Base-by-base conservation (phyloP, 768 basidiomycete genomes). In the Kwoniella sp. region DNA sequence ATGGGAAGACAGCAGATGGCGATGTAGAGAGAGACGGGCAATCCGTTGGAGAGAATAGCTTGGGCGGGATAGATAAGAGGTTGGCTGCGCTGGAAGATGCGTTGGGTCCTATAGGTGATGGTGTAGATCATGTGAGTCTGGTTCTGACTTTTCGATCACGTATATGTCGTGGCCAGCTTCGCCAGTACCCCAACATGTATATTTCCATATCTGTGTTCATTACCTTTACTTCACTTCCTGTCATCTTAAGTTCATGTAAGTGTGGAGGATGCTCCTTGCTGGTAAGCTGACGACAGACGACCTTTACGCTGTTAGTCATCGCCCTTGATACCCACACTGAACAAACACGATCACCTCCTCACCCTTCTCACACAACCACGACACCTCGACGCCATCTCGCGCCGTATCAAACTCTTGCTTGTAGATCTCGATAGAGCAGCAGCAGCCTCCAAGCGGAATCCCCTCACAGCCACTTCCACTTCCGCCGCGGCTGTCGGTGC, bases 331-430 rank as follows among this genome's bases (percentile, higher is more conserved):
- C 88, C 91, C 0, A 85, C 90, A 53, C 84, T 97, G 57, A 85
- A 86, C 19, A 86, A 90, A 48, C 86, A 97, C 48, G 92, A 91
- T 73, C 86, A 87, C 22, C 92, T 96, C 77, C 82, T 98, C 24
- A 86, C 88, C 7, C 83, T 97, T 17, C 86, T 99, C 50, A 91
- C 95, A 0, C 93, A 97, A 81, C 95, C 96, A 0, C 87, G 94
- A 17, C 93, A 98, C 75, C 88, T 98, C 54, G 96, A 99, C 79
- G 90, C 92, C 12, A 90, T 97, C 66, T 94, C 94, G 1, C 86
- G 95, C 4, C 88, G 95, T 4, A 85, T 98, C 65, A 99, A 98
- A 74, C 83, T 97, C 8, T 85, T 98, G 19, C 84, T 95, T 15
- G 88, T 92, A 0, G 96, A 99, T 79, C 85, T 99, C 55, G 95